phyloP scores from a whole-genome alignment of 169 alveolate species.

The Cystoisospora suis region DNA sequence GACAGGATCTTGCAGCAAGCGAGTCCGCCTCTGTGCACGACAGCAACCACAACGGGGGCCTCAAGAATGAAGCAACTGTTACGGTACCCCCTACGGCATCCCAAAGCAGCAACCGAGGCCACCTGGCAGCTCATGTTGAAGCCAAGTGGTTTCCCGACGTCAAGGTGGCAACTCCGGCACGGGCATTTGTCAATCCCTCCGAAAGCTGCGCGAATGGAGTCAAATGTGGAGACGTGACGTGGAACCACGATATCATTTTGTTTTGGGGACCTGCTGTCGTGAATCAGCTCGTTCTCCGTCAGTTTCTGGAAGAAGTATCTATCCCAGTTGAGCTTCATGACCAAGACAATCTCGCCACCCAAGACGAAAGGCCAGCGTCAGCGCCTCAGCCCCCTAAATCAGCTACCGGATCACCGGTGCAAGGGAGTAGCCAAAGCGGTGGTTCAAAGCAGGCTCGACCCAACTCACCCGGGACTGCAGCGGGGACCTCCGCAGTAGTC shows the following conservation, averaged over 20 bases:
- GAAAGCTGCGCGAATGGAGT: not conserved
- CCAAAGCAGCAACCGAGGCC: not conserved
- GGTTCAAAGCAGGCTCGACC: too few relatives aligned
- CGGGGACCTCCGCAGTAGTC: too few relatives aligned
- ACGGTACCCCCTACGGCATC: not conserved
- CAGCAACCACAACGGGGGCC: too few relatives aligned
- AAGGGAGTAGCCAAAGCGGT: too few relatives aligned
- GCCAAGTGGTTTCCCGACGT: not conserved
- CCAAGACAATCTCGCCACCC: not conserved
- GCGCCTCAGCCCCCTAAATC: too few relatives aligned
- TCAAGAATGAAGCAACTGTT: too few relatives aligned
- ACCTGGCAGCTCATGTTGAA: not conserved
- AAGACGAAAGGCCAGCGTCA: too few relatives aligned
- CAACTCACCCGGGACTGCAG: too few relatives aligned
- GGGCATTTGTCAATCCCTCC: not conserved
- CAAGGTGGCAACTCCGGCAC: not conserved
- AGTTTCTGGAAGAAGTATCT: not conserved
- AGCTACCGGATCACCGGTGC: too few relatives aligned
- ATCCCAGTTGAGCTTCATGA: constrained; percentile 11
- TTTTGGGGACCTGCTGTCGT: constrained; percentile 28
- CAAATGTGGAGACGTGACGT: not conserved
- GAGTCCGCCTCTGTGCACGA: too few relatives aligned
- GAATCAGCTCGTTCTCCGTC: not conserved
- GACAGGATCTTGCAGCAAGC: too few relatives aligned
- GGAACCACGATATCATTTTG: constrained; percentile 7